phyloP scores from a whole-genome alignment of 208 protist species.

The Trypanosomatidae sp. region DNA sequence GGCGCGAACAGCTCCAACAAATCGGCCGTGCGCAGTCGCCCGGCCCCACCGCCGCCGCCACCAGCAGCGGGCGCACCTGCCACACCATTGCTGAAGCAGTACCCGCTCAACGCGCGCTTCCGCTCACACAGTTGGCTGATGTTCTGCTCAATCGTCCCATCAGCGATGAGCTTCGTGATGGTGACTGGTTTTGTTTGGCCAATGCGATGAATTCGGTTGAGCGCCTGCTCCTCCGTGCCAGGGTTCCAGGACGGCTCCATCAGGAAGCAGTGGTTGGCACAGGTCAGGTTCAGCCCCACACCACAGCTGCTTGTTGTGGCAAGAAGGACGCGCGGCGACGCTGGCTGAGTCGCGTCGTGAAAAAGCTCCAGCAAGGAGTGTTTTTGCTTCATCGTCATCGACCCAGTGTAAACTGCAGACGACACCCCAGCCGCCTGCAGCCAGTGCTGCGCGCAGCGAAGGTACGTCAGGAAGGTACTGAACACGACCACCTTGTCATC shows the following conservation, averaged over 20 bases:
- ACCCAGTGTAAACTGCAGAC: slow-evolving; percentile 51
- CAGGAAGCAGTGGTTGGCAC: slow-evolving; percentile 92
- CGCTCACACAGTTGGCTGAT: slow-evolving; percentile 92
- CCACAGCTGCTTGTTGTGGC: slow-evolving; percentile 90
- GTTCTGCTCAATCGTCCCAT: slow-evolving; percentile 95
- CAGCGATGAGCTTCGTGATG: slow-evolving; percentile 93
- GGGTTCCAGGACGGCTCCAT: slow-evolving; percentile 94
- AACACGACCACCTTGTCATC: slow-evolving; percentile 94
- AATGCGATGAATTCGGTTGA: slow-evolving; percentile 91
- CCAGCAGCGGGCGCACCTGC: neutral
- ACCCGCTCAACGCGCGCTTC: slow-evolving; percentile 84
- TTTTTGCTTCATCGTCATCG: slow-evolving; percentile 43
- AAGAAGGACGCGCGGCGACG: slow-evolving; percentile 68
- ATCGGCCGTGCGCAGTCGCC: slow-evolving; percentile 45
- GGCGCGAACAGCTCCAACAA: slow-evolving; percentile 53
- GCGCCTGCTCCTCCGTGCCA: slow-evolving; percentile 85
- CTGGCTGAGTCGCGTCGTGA: slow-evolving; percentile 4
- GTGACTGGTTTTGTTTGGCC: slow-evolving; percentile 92
- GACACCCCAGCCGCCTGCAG: slow-evolving; percentile 46
- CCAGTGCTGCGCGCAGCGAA: slow-evolving; percentile 81
- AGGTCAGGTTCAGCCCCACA: slow-evolving; percentile 94
- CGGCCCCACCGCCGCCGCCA: slow-evolving; percentile 17
- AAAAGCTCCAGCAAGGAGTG: slow-evolving; percentile 65
- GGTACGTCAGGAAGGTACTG: slow-evolving; percentile 92
- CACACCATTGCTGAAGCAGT: slow-evolving; percentile 39